These are phyloP conservation scores for Coriaria nepalensis DNA, from an alignment of 306 rosid genomes.

Conservation along the genomic window DNA sequence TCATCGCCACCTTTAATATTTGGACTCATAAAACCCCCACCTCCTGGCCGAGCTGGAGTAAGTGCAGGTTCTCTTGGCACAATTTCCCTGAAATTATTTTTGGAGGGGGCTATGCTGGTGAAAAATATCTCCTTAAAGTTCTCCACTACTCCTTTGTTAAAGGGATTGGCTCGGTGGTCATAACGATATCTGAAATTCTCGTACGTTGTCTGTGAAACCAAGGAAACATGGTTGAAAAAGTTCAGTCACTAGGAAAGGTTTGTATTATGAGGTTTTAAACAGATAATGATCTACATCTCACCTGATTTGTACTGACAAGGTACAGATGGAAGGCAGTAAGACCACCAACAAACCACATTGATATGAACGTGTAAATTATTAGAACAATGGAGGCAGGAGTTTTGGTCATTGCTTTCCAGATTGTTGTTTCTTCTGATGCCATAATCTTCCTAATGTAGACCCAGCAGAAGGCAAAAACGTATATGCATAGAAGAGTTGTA, in stretches of 20 bases:
- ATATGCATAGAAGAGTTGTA: conserved; percentile 81
- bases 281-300: conserved; percentile 10
- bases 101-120: conserved; percentile 49
- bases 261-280: neutral
- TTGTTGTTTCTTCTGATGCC: conserved; percentile 48
- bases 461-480: conserved; percentile 94
- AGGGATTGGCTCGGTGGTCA: conserved; percentile 73
- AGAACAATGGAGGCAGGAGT: conserved; percentile 93
- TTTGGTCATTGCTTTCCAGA: conserved; percentile 91
- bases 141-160: conserved; percentile 52
- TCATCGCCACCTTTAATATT: conserved; percentile 74
- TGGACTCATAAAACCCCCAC: conserved; percentile 82
- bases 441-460: conserved; percentile 71
- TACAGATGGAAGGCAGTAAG: conserved; percentile 97
- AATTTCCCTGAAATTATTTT: conserved; percentile 68
- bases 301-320: conserved; percentile 94
- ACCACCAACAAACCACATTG: conserved; percentile 99
- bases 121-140: conserved; percentile 86
- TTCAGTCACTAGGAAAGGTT: neutral
- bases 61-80: conserved; percentile 65
- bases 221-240: conserved; percentile 4
- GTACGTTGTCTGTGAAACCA: conserved; percentile 68
- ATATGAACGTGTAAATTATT: conserved; percentile 77
- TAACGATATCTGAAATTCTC: conserved; percentile 91
- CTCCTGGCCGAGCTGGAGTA: conserved; percentile 51